A percentile compares a stretch with the other conserved stretches of the same genome.
Evolutionary conservation across 2,329 filamentous ascomycete genomes (phyloP).

Genomic region (Penicillium sp.): DNA sequence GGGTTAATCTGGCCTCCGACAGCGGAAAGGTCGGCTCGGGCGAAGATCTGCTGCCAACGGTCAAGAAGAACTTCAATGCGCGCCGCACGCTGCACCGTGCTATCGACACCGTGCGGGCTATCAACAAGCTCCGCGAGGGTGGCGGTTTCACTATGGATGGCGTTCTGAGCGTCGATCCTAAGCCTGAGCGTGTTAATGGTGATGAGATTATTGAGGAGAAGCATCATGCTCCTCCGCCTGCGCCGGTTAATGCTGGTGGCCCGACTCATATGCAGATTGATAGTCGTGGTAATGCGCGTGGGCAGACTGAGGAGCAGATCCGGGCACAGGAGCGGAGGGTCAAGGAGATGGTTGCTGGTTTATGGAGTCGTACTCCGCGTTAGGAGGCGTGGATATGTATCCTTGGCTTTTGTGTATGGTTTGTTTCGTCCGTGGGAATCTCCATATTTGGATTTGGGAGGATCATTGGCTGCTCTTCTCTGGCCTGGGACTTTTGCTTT

Average conservation of each 20-base stretch:
- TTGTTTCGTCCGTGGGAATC: neutral
- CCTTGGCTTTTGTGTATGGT: neutral
- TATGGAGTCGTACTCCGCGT: conserved; percentile 49
- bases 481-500: neutral
- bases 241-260: neutral
- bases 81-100: conserved; percentile 63
- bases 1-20: conserved; percentile 59
- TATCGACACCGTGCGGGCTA: conserved; percentile 66
- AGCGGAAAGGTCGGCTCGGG: conserved; percentile 38
- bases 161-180: conserved; percentile 56
- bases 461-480: neutral
- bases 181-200: conserved; percentile 46
- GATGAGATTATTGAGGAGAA: conserved; percentile 42
- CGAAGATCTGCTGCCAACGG: conserved; percentile 60
- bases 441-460: neutral
- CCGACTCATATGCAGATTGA: conserved; percentile 54
- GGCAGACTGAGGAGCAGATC: conserved; percentile 63
- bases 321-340: conserved; percentile 59
- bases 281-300: conserved; percentile 57
- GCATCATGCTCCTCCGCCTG: conserved; percentile 20
- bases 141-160: conserved; percentile 64
- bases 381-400: conserved; percentile 16
- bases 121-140: conserved; percentile 64
- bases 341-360: conserved; percentile 56
- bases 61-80: conserved; percentile 71